phyloP scores from a whole-genome alignment of 371 early-diverging fungal species.

The Dichotomocladium elegans region DNA sequence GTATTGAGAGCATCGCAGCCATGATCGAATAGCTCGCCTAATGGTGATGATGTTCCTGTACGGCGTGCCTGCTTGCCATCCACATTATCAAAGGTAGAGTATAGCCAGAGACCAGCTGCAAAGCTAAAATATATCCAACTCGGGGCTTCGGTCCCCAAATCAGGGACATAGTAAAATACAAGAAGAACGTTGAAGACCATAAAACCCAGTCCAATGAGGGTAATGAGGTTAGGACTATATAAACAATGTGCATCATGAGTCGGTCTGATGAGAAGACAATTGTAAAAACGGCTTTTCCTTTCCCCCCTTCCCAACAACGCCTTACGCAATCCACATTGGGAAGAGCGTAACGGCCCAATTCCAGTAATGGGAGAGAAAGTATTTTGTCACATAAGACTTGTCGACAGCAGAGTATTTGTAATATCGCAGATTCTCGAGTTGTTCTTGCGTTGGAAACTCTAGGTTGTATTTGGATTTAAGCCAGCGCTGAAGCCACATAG shows the following conservation, averaged over 20 bases:
- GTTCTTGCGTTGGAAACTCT: constrained; percentile 47
- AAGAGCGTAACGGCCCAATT: constrained; percentile 84
- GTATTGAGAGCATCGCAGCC: constrained; percentile 95
- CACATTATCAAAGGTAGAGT: constrained; percentile 96
- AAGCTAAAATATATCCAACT: constrained; percentile 87
- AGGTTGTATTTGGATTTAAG: constrained; percentile 4
- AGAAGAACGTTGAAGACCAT: constrained; percentile 79
- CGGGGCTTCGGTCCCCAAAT: constrained; percentile 69
- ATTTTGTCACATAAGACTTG: constrained; percentile 83
- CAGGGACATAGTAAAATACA: constrained; percentile 70
- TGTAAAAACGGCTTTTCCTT: neutral
- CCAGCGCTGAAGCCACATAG: constrained; percentile 1
- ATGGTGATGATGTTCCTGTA: constrained; percentile 87
- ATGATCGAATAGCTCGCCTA: constrained; percentile 95
- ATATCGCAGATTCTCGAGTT: constrained; percentile 69
- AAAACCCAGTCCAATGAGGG: constrained; percentile 91
- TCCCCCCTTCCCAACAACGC: neutral
- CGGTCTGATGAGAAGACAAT: neutral
- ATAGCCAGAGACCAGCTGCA: constrained; percentile 88
- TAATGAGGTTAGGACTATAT: constrained; percentile 94
- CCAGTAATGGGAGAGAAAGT: constrained; percentile 87
- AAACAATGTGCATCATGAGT: neutral
- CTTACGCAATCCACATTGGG: constrained; percentile 94
- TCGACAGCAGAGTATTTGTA: constrained; percentile 85
- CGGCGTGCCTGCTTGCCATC: constrained; percentile 99